Base-by-base conservation (phyloP, 1,139 yeast species). In the Ogataea hybrid region DNA sequence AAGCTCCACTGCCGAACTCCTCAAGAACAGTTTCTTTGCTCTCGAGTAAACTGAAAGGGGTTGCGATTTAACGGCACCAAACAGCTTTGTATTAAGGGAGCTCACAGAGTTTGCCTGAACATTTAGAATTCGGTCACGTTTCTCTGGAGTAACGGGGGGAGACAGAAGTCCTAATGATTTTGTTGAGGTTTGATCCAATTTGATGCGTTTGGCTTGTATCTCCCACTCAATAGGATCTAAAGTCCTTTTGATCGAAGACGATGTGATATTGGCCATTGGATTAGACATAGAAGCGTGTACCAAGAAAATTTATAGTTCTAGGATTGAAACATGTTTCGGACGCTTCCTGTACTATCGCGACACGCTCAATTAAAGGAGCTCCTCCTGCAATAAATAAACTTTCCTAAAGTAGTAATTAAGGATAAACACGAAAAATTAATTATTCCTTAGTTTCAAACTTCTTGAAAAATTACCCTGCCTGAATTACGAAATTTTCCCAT, bases 111-210 rank as follows among this genome's bases (percentile, higher is more conserved):
- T 14, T 6, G 28, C 17, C 20, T 51, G 54, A 9, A 56, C 35
- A 3, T 44, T 35, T 2, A 43, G 15, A 3, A 58, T 45, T 35
- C 67, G 50, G 12, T 38, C 39, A 4, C 46, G 45, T 39, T 68
- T 66, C 27, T 63, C 65, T 5, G 73, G 73, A 1, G 73, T 68
- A 2, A 59, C 56, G 5, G 73, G 72, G 21, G 71, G 71, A 11
- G 68, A 54, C 12, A 50, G 43, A 18, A 54, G 41, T 23, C 60
- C 62, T 7, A 41, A 14, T 9, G 23, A 12, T 22, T 3, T 21
- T 9, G 27, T n/a, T 7, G 25, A 21, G 9, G 15, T 18, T 8
- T 33, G 17, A 18, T 22, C 31, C 14, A 40, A 21, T 25, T 34
- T 43, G 27, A 37, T 23, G 23, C 37, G 33, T 27, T 43, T 43